Evolutionary conservation across 768 basidiomycete genomes (phyloP).

Genomic region (Auriscalpium vulgare): DNA sequence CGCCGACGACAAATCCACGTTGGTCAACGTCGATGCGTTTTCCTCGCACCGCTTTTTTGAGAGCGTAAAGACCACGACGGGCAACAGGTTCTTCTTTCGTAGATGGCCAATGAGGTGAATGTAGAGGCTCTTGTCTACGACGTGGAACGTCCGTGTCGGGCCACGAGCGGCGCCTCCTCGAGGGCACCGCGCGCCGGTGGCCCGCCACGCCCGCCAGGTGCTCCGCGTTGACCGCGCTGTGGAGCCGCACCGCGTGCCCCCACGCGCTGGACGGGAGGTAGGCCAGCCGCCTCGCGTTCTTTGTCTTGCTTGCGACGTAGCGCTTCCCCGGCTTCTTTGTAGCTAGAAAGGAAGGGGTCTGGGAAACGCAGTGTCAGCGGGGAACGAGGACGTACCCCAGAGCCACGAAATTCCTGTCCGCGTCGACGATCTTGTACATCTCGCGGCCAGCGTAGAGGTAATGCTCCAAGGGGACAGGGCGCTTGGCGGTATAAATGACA

Average conservation of each 20-base stretch:
- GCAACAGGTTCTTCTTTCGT: slow-evolving; percentile 78
- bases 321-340: slow-evolving; percentile 85
- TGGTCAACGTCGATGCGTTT: slow-evolving; percentile 83
- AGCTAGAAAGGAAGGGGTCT: slow-evolving; percentile 36
- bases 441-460: slow-evolving; percentile 93
- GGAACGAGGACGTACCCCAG: slow-evolving; percentile 46
- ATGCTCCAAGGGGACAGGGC: slow-evolving; percentile 96
- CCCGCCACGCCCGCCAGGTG: slow-evolving; percentile 36
- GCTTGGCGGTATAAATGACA: slow-evolving; percentile 92
- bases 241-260: slow-evolving; percentile 70
- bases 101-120: slow-evolving; percentile 85
- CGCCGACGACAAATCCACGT: slow-evolving; percentile 79
- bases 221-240: slow-evolving; percentile 39
- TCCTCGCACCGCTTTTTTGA: slow-evolving; percentile 98
- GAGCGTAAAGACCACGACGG: slow-evolving; percentile 94
- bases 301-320: slow-evolving; percentile 94
- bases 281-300: slow-evolving; percentile 90
- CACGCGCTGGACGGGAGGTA: slow-evolving; percentile 76
- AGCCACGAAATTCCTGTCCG: slow-evolving; percentile 61
- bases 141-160: slow-evolving; percentile 48
- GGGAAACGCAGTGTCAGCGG: not conserved
- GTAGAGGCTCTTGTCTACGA: slow-evolving; percentile 86
- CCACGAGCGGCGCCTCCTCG: slow-evolving; percentile 24
- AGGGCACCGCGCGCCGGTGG: slow-evolving; percentile 28
- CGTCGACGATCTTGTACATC: slow-evolving; percentile 86